Percentiles rank a stretch among this genome's conserved stretches.
phyloP scores from a whole-genome alignment of 805 yeast species.

The Yamadazyma paraphyllophila region DNA sequence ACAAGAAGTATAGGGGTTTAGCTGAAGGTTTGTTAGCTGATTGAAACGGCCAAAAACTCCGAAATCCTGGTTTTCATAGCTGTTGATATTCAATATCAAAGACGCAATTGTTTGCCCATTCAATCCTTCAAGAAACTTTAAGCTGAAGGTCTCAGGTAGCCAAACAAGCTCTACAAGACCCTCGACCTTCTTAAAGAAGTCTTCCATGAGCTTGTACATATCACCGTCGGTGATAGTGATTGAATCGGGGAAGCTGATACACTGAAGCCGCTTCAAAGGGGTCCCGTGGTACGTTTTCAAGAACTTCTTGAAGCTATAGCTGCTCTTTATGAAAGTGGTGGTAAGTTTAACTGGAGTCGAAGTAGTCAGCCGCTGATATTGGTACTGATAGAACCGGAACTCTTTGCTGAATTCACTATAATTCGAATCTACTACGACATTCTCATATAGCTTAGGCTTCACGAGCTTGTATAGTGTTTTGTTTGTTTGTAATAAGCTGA shows the following conservation, averaged over 20 bases:
- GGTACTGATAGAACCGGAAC: constrained; percentile 11
- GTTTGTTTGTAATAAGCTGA: constrained; percentile 29
- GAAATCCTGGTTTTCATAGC: constrained; percentile 6
- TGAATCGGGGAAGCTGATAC: constrained; percentile 42
- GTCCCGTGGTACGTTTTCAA: constrained; percentile 18
- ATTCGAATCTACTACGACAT: constrained; percentile 37
- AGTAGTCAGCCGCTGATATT: constrained; percentile 1
- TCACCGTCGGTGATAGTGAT: constrained; percentile 34
- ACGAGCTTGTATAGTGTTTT: constrained; percentile 28
- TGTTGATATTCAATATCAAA: constrained; percentile 26
- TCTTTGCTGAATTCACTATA: constrained; percentile 34
- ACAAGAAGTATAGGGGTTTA: constrained; percentile 34
- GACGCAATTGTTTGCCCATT: constrained; percentile 15
- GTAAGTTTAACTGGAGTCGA: background rate
- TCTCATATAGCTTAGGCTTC: constrained; percentile 36
- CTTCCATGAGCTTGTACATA: constrained; percentile 22
- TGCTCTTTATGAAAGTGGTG: constrained; percentile 18
- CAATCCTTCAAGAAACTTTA: constrained; percentile 22
- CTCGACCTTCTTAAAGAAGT: constrained; percentile 24
- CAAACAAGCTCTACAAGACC: constrained; percentile 30
- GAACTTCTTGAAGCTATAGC: constrained; percentile 39
- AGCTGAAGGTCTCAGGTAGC: constrained; percentile 30
- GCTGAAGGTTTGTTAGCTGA: constrained; percentile 26
- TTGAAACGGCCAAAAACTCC: constrained; percentile 21
- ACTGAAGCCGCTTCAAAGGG: constrained; percentile 25